phyloP scores from a whole-genome alignment of 768 basidiomycete genomes.

The Mycena venus region DNA sequence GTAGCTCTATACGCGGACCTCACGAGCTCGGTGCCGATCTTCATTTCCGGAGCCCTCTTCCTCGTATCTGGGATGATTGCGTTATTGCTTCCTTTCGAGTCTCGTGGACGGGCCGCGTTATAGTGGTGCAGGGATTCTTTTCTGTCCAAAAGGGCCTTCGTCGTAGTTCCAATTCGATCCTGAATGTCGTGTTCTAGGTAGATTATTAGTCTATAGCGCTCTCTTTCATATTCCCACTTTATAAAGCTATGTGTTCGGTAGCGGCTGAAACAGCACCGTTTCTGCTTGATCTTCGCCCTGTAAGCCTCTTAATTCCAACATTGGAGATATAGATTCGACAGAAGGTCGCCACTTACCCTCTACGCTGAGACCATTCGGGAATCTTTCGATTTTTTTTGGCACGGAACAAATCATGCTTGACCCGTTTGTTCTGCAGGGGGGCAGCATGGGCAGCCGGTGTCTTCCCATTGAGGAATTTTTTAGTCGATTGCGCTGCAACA shows the following conservation, averaged over 20 bases:
- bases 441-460: not conserved
- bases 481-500: not conserved
- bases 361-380: constrained; percentile 8
- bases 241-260: no score
- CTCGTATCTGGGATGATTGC: constrained; percentile 62
- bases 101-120: constrained; percentile 68
- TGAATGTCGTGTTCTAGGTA: no score
- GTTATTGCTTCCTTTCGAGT: constrained; percentile 68
- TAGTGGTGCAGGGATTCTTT: no score
- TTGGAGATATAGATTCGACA: no score
- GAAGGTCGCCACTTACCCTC: constrained; percentile 11
- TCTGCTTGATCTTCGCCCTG: no score
- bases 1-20: constrained; percentile 65
- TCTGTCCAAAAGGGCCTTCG: no score
- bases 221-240: no score
- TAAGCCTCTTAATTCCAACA: no score
- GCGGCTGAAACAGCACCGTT: no score
- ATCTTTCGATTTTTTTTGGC: not conserved
- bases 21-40: constrained; percentile 66
- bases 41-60: constrained; percentile 66
- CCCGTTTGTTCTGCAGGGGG: not conserved
- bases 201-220: no score
- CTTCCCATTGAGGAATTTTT: not conserved
- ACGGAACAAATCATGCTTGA: not conserved
- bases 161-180: no score